Evolutionary conservation across 1,284 basidiomycete genomes (phyloP).

Genomic region (Stygiomarasmius scandens): DNA sequence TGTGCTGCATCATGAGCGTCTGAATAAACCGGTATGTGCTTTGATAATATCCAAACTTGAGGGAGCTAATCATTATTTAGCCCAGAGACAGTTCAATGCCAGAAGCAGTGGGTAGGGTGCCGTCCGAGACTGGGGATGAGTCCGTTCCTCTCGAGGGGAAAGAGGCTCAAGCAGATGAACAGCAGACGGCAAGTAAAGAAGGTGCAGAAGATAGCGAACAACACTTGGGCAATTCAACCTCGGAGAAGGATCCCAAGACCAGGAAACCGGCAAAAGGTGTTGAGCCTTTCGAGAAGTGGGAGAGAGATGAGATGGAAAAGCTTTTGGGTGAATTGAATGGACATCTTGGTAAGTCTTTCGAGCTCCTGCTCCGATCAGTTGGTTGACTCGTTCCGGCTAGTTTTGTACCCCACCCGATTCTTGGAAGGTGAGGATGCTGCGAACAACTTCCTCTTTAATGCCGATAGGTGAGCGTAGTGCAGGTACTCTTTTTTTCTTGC

Average conservation of each 20-base stretch:
- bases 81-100: conserved; percentile 44
- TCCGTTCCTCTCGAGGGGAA: conserved; percentile 32
- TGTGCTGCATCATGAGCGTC: conserved; percentile 72
- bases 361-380: neutral
- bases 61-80: conserved; percentile 30
- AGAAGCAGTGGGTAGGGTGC: conserved; percentile 54
- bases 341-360: conserved; percentile 68
- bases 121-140: conserved; percentile 60
- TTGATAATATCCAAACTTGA: no score
- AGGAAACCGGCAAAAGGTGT: conserved; percentile 50
- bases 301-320: conserved; percentile 87
- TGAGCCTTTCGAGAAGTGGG: conserved; percentile 80
- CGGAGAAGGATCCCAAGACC: conserved; percentile 40
- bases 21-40: conserved; percentile 63
- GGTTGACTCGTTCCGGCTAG: conserved; percentile 39
- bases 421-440: conserved; percentile 84
- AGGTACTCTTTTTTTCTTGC: neutral
- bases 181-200: conserved; percentile 24
- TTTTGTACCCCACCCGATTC: conserved; percentile 82
- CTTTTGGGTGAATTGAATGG: conserved; percentile 77
- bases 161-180: conserved; percentile 22
- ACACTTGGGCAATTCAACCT: conserved; percentile 15
- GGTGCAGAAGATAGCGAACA: conserved; percentile 19
- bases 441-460: conserved; percentile 90
- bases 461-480: conserved; percentile 63